Evolutionary conservation across 2,329 filamentous ascomycete genomes (phyloP), one percentile per base, ranked within the genome.

Genomic region (Talaromyces sp.): DNA sequence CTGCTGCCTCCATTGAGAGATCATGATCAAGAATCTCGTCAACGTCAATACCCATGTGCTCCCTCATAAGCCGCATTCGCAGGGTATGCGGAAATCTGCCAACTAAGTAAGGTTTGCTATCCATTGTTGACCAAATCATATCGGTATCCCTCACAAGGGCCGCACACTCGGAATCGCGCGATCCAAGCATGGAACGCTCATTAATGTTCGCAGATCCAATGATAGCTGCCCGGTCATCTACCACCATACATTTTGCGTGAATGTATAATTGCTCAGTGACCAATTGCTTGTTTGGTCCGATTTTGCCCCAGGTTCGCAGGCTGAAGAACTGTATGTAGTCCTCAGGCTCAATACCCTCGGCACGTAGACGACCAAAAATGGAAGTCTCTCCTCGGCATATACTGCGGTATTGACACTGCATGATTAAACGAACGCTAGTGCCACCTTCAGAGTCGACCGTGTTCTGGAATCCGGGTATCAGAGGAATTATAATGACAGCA

Each of bases 151-250:
- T 88, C 48, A 99, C 91, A 50, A 98, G 85, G 7, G 93, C 90
- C 5, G 94, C 95, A 67, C 91, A 88, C 78, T 99, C 95, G 0
- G 94, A 97, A 77, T 99, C 95, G 72, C 95, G 87, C 58, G 87
- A 90, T 9, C 95, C 95, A 67, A 97, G 78, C 92, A 98, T 93
- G 7, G 94, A 98, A 54, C 95, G 88, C 77, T 99, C 95, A 72
- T 99, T 99, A 82, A 99, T 98, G 75, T 99, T 99, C 62, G 95
- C 95, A 54, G 94, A 98, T 19, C 95, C 95, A 71, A 99, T 99
- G 67, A 99, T 88, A 22, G 90, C 94, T 65, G 95, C 87, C 39
- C 94, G 88, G 73, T 99, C 95, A 76, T 99, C 95, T 4, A 97
- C 94, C 64, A 99, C 86, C 83, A 98, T 98, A 69, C 90, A 90